These are phyloP conservation scores for Lactarius hengduanensis DNA, from an alignment of 768 basidiomycete species.

Conservation along the genomic window DNA sequence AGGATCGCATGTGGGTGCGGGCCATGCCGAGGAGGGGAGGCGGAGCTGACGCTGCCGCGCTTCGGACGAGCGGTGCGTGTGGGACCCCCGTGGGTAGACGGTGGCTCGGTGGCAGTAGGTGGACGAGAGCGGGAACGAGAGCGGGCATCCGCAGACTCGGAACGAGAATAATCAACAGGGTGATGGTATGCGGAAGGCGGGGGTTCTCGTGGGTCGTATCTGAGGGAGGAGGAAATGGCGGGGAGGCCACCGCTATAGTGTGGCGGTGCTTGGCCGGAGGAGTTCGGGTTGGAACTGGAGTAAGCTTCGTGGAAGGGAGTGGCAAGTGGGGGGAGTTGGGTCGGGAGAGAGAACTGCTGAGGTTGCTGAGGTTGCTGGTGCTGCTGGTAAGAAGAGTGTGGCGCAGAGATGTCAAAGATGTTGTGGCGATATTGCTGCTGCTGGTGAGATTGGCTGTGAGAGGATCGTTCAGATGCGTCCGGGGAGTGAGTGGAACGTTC, in stretches of 20 bases:
- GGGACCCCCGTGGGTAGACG: constrained; percentile 37
- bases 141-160: constrained; percentile 27
- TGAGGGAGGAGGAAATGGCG: constrained; percentile 38
- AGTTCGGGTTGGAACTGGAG: constrained; percentile 27
- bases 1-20: constrained; percentile 61
- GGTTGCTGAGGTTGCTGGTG: constrained; percentile 34
- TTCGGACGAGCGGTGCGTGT: constrained; percentile 48
- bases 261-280: constrained; percentile 17
- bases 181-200: constrained; percentile 34
- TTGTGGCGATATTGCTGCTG: constrained; percentile 41
- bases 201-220: constrained; percentile 36
- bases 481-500: constrained; percentile 45
- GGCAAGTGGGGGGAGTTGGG: constrained; percentile 32
- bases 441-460: constrained; percentile 36
- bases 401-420: constrained; percentile 63
- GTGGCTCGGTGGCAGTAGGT: constrained; percentile 39
- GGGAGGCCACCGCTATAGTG: constrained; percentile 40
- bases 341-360: constrained; percentile 35
- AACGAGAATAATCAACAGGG: constrained; percentile 30
- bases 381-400: constrained; percentile 38
- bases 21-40: constrained; percentile 47
- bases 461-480: constrained; percentile 27
- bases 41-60: constrained; percentile 59
- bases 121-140: constrained; percentile 46
- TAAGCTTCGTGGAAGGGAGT: constrained; percentile 35